These are phyloP conservation scores for Phytophthora crassamura DNA, from an alignment of 352 stramenopile genomes.

Conservation along the genomic window DNA sequence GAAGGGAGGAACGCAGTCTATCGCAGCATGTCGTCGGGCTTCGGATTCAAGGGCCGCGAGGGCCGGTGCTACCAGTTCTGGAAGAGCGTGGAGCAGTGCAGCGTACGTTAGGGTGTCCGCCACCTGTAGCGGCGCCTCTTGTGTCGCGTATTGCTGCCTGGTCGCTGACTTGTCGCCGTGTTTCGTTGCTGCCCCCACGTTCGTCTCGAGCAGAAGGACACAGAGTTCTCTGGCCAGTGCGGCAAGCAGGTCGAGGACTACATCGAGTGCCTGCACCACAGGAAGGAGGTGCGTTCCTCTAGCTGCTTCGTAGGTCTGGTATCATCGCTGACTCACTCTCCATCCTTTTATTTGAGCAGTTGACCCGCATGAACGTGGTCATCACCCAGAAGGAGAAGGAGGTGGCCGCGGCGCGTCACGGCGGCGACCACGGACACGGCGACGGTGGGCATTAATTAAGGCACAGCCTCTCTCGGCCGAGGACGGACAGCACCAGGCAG, in stretches of 20 bases:
- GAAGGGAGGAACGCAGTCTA: constrained; percentile 11
- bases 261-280: constrained; percentile 95
- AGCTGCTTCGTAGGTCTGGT: not conserved
- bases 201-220: constrained; percentile 69
- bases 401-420: constrained; percentile 57
- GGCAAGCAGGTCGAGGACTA: constrained; percentile 93
- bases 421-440: constrained; percentile 50
- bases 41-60: constrained; percentile 92
- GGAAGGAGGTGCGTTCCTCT: constrained; percentile 88
- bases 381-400: constrained; percentile 81
- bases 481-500: too few species aligned
- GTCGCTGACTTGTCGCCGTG: constrained; percentile 19
- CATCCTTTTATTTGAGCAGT: constrained; percentile 38
- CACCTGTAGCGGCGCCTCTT: constrained; percentile 12
- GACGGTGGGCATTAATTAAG: constrained; percentile 48
- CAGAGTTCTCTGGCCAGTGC: constrained; percentile 81
- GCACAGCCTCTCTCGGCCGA: not conserved
- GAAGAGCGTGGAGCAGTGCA: constrained; percentile 94
- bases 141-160: not conserved
- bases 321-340: not conserved
- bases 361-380: constrained; percentile 87
- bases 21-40: constrained; percentile 92
- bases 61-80: constrained; percentile 95
- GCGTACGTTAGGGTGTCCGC: constrained; percentile 81
- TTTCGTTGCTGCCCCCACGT: constrained; percentile 14